Percentiles rank a stretch among this genome's conserved stretches.
These are phyloP conservation scores for Vachellia collinsii DNA, from an alignment of 306 rosid genomes.

Conservation along the genomic window DNA sequence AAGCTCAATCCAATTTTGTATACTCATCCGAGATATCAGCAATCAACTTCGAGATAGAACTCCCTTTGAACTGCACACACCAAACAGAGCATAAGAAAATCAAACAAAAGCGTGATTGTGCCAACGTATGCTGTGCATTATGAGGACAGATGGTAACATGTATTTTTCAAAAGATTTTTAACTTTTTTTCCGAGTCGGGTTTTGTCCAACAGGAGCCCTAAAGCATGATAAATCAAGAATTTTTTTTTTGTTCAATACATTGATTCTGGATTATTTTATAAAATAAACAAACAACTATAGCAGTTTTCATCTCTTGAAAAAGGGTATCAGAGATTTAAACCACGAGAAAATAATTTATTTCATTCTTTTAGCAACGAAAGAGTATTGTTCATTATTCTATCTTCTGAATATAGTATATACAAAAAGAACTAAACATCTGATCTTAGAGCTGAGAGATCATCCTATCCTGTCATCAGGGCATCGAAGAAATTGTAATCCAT, in stretches of 20 bases:
- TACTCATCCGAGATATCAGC: conserved; percentile 37
- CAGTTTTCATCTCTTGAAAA: conserved; percentile 16
- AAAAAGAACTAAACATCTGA: conserved; percentile 18
- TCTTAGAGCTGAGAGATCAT: conserved; percentile 12
- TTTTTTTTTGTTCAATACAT: too few relatives aligned
- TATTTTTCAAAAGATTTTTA: too few relatives aligned
- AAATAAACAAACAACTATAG: neutral
- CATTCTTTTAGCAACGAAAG: conserved; percentile 8
- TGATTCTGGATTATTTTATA: neutral
- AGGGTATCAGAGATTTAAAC: conserved; percentile 3
- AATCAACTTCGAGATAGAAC: conserved; percentile 72
- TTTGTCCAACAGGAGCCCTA: too few relatives aligned
- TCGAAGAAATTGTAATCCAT: neutral
- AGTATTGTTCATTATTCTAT: too few relatives aligned
- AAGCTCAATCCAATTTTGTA: conserved; percentile 27
- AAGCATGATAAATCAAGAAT: too few relatives aligned
- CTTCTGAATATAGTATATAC: too few relatives aligned
- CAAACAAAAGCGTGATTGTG: neutral
- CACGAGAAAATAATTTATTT: neutral
- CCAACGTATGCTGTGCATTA: neutral
- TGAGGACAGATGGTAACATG: neutral
- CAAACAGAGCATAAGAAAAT: conserved; percentile 7
- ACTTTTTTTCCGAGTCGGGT: too few relatives aligned
- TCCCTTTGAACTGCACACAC: conserved; percentile 81
- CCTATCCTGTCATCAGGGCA: conserved; percentile 5